These are phyloP conservation scores for Fusarium sterilihyphosum DNA, from an alignment of 2,329 filamentous ascomycete genomes.

Conservation along the genomic window DNA sequence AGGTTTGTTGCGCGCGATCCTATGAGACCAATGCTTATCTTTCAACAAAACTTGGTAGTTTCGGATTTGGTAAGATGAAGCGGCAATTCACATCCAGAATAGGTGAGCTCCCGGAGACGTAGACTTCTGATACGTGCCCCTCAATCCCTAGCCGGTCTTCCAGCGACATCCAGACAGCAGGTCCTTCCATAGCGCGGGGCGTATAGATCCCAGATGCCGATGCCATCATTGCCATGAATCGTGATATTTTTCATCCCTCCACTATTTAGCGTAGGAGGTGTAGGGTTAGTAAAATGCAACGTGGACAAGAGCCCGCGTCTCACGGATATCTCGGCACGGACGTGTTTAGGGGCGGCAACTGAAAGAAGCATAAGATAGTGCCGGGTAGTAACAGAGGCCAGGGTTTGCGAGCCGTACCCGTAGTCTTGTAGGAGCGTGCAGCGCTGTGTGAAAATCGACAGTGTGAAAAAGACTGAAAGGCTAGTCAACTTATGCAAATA, in stretches of 20 bases:
- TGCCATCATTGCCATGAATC: neutral
- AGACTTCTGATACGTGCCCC: neutral
- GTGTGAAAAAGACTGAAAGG: neutral
- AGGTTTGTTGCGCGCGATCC: neutral
- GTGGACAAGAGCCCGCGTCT: neutral
- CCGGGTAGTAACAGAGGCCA: neutral
- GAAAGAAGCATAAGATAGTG: slow-evolving; percentile 4
- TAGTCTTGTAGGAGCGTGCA: neutral
- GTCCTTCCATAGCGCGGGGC: too few relatives aligned
- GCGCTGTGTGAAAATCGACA: neutral
- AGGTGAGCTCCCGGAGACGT: neutral
- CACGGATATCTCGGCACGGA: neutral
- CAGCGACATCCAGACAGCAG: too few relatives aligned
- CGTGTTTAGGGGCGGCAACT: neutral
- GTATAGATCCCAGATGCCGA: neutral
- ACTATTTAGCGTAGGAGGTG: neutral
- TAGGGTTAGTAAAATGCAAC: neutral
- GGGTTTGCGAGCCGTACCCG: neutral
- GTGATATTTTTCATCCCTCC: neutral
- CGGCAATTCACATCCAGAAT: neutral
- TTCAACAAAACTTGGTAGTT: too few relatives aligned
- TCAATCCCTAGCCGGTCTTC: neutral
- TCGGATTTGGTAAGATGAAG: neutral
- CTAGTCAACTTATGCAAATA: neutral
- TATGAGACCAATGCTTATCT: neutral